Conservation (phyloP, 345 rosid genomes). For the Noccaea bulbosa region DNA sequence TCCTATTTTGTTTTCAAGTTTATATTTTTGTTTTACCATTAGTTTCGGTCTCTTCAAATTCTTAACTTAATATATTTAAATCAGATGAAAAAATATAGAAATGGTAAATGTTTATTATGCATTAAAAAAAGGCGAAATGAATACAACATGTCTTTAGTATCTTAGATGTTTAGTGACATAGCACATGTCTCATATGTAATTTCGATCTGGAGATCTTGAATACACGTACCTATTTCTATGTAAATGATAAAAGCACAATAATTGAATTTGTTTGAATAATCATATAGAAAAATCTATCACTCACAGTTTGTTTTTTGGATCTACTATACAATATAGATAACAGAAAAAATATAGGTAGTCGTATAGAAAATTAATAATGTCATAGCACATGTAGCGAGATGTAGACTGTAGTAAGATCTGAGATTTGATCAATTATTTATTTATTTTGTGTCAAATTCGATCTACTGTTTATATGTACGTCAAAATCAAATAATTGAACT, state of each 20-base stretch:
- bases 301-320: slow-evolving; percentile 25
- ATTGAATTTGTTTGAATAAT: slow-evolving; percentile 30
- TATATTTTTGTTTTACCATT: too few relatives aligned
- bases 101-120: too few relatives aligned
- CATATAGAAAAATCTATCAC: background rate
- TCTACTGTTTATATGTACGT: slow-evolving; percentile 28
- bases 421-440: slow-evolving; percentile 38
- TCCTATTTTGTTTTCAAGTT: too few relatives aligned
- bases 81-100: too few relatives aligned
- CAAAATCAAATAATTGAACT: slow-evolving; percentile 38
- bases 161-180: slow-evolving; percentile 28
- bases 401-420: slow-evolving; percentile 45
- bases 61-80: too few relatives aligned
- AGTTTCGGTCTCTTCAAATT: too few relatives aligned
- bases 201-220: slow-evolving; percentile 33
- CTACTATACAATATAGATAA: slow-evolving; percentile 11
- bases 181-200: slow-evolving; percentile 36
- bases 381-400: slow-evolving; percentile 43
- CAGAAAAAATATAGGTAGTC: background rate
- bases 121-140: background rate
- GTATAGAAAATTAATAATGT: slow-evolving; percentile 33
- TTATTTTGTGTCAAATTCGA: slow-evolving; percentile 21
- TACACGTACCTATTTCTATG: slow-evolving; percentile 11
- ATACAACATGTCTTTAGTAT: slow-evolving; percentile 12
- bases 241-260: slow-evolving; percentile 27